phyloP scores from a whole-genome alignment of 2,329 filamentous ascomycete species.

The Cladobotryum mycophilum region DNA sequence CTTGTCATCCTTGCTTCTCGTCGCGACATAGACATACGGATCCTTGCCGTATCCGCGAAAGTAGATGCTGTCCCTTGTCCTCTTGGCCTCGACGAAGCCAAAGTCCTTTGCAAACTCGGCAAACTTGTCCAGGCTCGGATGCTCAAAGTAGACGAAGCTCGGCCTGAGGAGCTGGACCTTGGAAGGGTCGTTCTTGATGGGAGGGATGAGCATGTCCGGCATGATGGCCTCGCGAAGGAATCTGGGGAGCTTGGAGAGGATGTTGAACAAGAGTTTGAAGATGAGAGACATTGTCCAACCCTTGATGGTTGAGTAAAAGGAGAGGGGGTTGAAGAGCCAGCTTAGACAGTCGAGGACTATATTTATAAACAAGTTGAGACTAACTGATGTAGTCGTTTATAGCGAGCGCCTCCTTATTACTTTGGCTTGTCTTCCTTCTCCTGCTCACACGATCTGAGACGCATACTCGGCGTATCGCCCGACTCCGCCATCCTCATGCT shows the following conservation, averaged over 20 bases:
- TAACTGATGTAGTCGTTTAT: too few relatives aligned
- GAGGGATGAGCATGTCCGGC: constrained; percentile 4
- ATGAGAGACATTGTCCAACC: too few relatives aligned
- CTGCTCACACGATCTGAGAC: too few relatives aligned
- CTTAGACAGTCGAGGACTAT: too few relatives aligned
- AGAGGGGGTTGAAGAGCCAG: too few relatives aligned
- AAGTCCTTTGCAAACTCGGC: constrained; percentile 22
- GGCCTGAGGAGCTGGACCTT: background rate
- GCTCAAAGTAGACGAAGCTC: constrained; percentile 7
- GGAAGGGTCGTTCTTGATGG: constrained; percentile 5
- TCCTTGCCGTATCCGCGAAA: constrained; percentile 46
- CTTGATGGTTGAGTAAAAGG: too few relatives aligned
- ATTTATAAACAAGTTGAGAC: too few relatives aligned
- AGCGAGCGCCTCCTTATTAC: too few relatives aligned
- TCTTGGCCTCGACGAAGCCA: constrained; percentile 19
- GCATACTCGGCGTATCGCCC: too few relatives aligned
- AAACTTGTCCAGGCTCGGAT: constrained; percentile 22
- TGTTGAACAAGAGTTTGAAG: too few relatives aligned
- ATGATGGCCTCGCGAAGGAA: constrained; percentile 5
- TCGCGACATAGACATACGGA: constrained; percentile 41
- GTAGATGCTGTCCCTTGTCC: constrained; percentile 31
- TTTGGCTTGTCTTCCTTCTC: too few relatives aligned
- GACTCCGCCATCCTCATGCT: too few relatives aligned
- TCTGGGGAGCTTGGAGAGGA: constrained; percentile 2
- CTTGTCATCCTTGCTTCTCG: constrained; percentile 14